phyloP scores from a whole-genome alignment of 2,329 filamentous ascomycete species.

The Alternaria consortialis region DNA sequence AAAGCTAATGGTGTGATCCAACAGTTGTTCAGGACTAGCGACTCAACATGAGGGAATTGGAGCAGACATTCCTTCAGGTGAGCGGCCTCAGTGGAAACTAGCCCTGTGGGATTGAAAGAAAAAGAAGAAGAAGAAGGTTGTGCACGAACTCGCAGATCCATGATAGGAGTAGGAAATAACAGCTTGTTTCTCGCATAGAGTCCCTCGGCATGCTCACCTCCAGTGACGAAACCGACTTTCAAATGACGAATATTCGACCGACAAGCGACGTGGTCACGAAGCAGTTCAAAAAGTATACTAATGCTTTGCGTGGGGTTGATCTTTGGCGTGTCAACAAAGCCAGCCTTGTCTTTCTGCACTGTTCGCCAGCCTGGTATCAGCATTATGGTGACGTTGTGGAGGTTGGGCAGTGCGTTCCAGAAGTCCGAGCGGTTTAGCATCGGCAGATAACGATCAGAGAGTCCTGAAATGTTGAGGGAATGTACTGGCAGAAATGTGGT shows the following conservation, averaged over 20 bases:
- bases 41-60: conserved; percentile 65
- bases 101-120: conserved; percentile 11
- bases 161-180: conserved; percentile 69
- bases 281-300: conserved; percentile 61
- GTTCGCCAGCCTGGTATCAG: conserved; percentile 73
- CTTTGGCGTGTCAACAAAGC: conserved; percentile 59
- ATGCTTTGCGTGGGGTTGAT: conserved; percentile 64
- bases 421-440: conserved; percentile 67
- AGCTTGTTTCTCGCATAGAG: conserved; percentile 68
- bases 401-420: conserved; percentile 66
- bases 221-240: conserved; percentile 72
- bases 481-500: conserved; percentile 63
- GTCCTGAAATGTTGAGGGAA: conserved; percentile 69
- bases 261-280: conserved; percentile 61
- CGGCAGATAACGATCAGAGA: conserved; percentile 69
- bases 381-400: conserved; percentile 65
- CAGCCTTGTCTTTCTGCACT: conserved; percentile 62
- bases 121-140: conserved; percentile 13
- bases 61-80: conserved; percentile 51
- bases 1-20: conserved; percentile 71
- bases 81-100: conserved; percentile 20
- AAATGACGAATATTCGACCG: conserved; percentile 64
- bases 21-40: conserved; percentile 72
- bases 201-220: conserved; percentile 72
- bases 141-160: conserved; percentile 29